Base-by-base conservation (phyloP, 83 land plant species). In the Larix sibirica region DNA sequence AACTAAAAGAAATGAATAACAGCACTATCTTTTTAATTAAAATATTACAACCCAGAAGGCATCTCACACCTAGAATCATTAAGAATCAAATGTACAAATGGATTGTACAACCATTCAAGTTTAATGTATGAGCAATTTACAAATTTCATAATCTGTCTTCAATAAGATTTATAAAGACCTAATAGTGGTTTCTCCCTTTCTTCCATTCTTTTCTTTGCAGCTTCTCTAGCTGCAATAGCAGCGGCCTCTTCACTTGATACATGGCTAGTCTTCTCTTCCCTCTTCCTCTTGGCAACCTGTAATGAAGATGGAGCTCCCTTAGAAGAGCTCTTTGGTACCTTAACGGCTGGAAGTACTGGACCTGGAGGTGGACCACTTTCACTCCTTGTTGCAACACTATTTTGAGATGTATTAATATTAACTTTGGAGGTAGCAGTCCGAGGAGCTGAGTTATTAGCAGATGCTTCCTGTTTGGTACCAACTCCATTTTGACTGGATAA, bases 181-280 rank as follows among this genome's bases (percentile, higher is more conserved):
- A 89, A 87, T 77, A 93, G 23, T 13, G 84, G 80, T 63, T 87
- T 87, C 80, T 93, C 95, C 64, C 93, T 89, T 79, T 89, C 93
- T 85, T 93, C 89, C 24, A 89, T 81, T 86, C 93, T 90, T 85
- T 89, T 93, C 74, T 81, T 89, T 70, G 95, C 95, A 69, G 95
- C 93, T 54, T 91, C 91, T 83, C 93, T 87, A 33, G 95, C 91
- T 80, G 88, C 90, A 50, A 89, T 84, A 21, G 95, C 93, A 70
- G 88, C 90, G 20, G 85, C 86, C 80, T 93, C 95, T 79, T 91
- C 91, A 79, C 86, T 71, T 4, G 93, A 86, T 21, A 92, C 20
- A 12, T 36, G 84, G 82, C 90, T 90, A 21, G 86, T 85, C 81
- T 91, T 93, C 60, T 77, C 86, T 65, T 60, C 83, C 81, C 90